phyloP scores from a whole-genome alignment of 768 basidiomycete species.

The Leucosporidium creatinivorum region DNA sequence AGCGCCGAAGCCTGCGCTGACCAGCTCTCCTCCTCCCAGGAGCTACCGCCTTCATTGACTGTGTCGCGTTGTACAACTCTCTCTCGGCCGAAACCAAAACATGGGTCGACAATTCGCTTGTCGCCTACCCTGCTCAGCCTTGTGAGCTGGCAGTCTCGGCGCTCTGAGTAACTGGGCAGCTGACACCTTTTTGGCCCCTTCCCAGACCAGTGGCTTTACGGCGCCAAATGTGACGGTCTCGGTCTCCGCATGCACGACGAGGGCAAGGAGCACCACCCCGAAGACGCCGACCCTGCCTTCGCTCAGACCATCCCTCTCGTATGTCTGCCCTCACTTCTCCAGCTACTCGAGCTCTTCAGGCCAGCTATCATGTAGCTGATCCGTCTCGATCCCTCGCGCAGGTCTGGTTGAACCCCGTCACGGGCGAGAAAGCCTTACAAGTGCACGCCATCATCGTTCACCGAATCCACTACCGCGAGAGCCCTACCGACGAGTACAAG shows the following conservation, averaged over 20 bases:
- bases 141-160: neutral
- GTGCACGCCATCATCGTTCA: constrained; percentile 8
- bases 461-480: constrained; percentile 2
- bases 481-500: neutral
- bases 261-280: constrained; percentile 1
- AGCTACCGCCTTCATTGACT: constrained; percentile 4
- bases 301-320: constrained; percentile 1
- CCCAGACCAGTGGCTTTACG: neutral
- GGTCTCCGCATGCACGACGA: constrained; percentile 6
- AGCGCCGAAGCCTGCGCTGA: no score
- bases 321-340: neutral
- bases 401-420: constrained; percentile 15
- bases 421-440: neutral
- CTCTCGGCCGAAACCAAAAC: neutral
- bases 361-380: no score
- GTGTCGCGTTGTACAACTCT: neutral
- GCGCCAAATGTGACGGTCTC: neutral
- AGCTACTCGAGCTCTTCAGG: neutral
- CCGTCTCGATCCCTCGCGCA: neutral
- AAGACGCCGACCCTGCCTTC: neutral
- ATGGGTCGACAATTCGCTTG: constrained; percentile 4
- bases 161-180: no score
- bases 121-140: neutral
- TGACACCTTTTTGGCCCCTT: no score
- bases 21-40: neutral